Evolutionary conservation across 2,329 filamentous ascomycete genomes (phyloP), one percentile per base, ranked within the genome.

Genomic region (Botrytis porri): DNA sequence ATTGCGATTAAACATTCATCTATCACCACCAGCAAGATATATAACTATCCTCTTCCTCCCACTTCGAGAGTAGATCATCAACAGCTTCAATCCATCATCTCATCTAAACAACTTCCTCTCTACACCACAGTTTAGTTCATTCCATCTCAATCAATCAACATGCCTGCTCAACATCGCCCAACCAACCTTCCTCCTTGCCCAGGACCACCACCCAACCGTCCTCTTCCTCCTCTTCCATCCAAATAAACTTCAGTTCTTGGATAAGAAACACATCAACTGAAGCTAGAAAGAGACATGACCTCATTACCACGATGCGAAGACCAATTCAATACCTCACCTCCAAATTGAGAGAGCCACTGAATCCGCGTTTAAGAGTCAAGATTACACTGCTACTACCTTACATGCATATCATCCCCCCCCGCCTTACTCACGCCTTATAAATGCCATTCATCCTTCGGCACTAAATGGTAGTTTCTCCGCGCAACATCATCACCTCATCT

Each of bases 131-230:
- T n/a, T 71, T 54, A 69, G 51, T 69, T 72, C 62, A 69, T 61
- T 25, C 41, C 37, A 18, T n/a, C 60, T 29, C 60, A 57, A 32
- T 60, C 45, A 39, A 51, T 72, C 81, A 83, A 81, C 74, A 87
- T 88, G 85, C 85, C 86, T 82, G 83, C 86, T 75, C 65, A 41
- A 60, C 86, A 88, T 80, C 75, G 75, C 41, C 88, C 88, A 75
- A 89, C 88, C 77, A 88, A 90, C 79, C 88, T 90, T 77, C 88
- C 88, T 83, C 88, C 88, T 76, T 90, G 88, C 86, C 88, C 88
- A 73, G 88, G 88, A 78, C 88, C 88, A 72, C 88, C 88, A 77
- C 88, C 88, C 76, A 88, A 85, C 83, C 85, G 88, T 72, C 88
- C 88, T 82, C 87, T 90, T 70, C 88, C 88, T 82, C 86, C 88